phyloP scores from a whole-genome alignment of 2,329 filamentous ascomycete species.

The Colletotrichum liriopes region DNA sequence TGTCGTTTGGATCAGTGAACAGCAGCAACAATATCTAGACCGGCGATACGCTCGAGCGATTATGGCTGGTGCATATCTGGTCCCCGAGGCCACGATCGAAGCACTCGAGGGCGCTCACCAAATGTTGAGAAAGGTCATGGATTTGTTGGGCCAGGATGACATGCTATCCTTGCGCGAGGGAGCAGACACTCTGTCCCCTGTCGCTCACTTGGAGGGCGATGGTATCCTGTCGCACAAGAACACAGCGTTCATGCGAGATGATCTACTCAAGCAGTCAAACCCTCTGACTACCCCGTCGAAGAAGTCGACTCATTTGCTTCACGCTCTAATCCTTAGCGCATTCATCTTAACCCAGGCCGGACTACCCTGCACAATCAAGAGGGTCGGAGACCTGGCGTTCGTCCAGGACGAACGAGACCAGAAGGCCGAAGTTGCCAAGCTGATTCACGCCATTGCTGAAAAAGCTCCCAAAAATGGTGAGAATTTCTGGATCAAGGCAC shows the following conservation, averaged over 20 bases:
- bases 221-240: conserved; percentile 58
- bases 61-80: conserved; percentile 77
- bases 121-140: conserved; percentile 72
- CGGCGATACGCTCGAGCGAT: conserved; percentile 77
- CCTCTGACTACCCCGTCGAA: conserved; percentile 74
- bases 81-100: conserved; percentile 72
- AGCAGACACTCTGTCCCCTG: conserved; percentile 59
- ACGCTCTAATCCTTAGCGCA: conserved; percentile 75
- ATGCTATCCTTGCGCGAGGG: conserved; percentile 67
- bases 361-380: conserved; percentile 65
- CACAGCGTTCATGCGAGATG: conserved; percentile 62
- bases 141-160: conserved; percentile 73
- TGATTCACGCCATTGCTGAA: conserved; percentile 69
- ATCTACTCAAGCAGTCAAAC: conserved; percentile 74
- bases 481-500: conserved; percentile 72
- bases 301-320: conserved; percentile 71
- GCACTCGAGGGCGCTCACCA: conserved; percentile 73
- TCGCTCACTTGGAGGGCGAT: conserved; percentile 51
- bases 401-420: conserved; percentile 77
- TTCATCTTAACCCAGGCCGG: conserved; percentile 69
- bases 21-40: conserved; percentile 72
- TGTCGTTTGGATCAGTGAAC: conserved; percentile 71
- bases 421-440: conserved; percentile 69
- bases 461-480: conserved; percentile 73
- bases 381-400: conserved; percentile 75